Evolutionary conservation across 2,329 filamentous ascomycete genomes (phyloP).

Genomic region (Zarea fungicola): DNA sequence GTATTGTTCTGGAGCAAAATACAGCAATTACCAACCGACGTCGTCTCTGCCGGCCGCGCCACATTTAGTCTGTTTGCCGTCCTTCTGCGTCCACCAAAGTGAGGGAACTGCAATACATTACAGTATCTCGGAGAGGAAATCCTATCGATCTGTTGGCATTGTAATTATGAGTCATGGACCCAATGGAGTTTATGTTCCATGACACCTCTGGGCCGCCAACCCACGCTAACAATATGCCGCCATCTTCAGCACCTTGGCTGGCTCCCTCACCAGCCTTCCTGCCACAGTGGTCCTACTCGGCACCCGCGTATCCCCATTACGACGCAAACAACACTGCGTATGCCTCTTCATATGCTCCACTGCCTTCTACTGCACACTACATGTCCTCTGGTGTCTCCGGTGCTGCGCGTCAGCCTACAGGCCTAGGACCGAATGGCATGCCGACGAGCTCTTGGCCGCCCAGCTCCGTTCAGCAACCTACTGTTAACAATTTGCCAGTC

Average conservation of each 20-base stretch:
- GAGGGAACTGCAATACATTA: too few species aligned
- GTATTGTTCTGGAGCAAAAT: not conserved
- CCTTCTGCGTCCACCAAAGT: too few species aligned
- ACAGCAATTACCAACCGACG: not conserved
- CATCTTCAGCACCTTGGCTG: not conserved
- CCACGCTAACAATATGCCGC: constrained; percentile 1
- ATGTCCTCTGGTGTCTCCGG: not conserved
- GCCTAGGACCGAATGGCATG: not conserved
- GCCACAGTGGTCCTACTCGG: not conserved
- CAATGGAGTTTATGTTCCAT: constrained; percentile 29
- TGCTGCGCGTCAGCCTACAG: not conserved
- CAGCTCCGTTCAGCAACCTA: too few species aligned
- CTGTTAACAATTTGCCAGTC: too few species aligned
- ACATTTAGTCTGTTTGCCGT: too few species aligned
- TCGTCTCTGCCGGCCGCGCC: not conserved
- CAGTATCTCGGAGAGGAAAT: too few species aligned
- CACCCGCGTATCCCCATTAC: not conserved
- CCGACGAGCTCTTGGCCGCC: too few species aligned
- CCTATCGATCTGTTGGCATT: too few species aligned
- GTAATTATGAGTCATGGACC: constrained; percentile 22
- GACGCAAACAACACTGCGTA: not conserved
- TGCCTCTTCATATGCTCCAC: not conserved
- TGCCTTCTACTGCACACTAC: not conserved
- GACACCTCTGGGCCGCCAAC: constrained; percentile 14
- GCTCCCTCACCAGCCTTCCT: not conserved